These are phyloP conservation scores for Hygrophorus pudorinus DNA, from an alignment of 768 basidiomycete genomes.

Conservation along the genomic window DNA sequence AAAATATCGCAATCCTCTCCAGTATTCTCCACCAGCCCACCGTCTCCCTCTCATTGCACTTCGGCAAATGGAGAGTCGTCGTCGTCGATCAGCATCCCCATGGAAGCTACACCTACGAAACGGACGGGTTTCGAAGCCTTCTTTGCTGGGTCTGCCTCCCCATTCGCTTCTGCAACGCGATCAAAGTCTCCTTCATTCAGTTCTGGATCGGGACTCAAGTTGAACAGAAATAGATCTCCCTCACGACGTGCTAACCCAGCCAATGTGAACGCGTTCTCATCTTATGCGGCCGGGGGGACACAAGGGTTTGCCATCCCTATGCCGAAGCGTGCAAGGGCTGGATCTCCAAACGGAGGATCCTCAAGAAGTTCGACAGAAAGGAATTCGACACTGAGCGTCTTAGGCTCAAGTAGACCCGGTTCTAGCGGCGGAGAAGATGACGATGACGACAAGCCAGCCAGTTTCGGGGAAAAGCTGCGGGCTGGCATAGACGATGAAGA, in stretches of 20 bases:
- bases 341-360: constrained; percentile 33
- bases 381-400: constrained; percentile 16
- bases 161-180: constrained; percentile 37
- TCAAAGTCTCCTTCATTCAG: constrained; percentile 48
- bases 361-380: constrained; percentile 37
- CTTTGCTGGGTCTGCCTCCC: constrained; percentile 39
- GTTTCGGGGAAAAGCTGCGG: constrained; percentile 60
- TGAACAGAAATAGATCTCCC: constrained; percentile 45
- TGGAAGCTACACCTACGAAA: not conserved
- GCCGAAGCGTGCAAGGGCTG: constrained; percentile 46
- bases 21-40: constrained; percentile 18
- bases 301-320: constrained; percentile 43
- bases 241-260: constrained; percentile 32
- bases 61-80: constrained; percentile 10
- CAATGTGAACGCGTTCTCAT: constrained; percentile 46
- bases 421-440: constrained; percentile 40
- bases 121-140: constrained; percentile 43
- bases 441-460: constrained; percentile 28
- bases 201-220: constrained; percentile 25
- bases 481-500: constrained; percentile 53
- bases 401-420: constrained; percentile 19
- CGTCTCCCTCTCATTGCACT: constrained; percentile 22
- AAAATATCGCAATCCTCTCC: constrained; percentile 15
- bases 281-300: constrained; percentile 39
- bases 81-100: not conserved